Percentiles rank a stretch among this genome's conserved stretches.
Evolutionary conservation across 805 yeast genomes (phyloP).

Genomic region (Lachancea sp.): DNA sequence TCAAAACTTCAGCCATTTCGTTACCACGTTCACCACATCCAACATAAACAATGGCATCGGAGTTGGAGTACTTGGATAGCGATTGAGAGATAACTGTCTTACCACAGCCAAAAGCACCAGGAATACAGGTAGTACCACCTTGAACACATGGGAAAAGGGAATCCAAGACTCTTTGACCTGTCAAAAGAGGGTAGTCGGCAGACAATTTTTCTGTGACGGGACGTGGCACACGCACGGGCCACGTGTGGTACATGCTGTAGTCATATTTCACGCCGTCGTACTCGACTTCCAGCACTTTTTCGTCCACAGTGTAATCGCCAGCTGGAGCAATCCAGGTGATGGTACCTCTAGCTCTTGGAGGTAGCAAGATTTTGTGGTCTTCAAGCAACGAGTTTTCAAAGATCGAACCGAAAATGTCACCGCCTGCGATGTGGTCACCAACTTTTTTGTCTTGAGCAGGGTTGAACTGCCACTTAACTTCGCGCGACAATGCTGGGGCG

Average conservation of each 20-base stretch:
- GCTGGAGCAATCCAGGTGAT: constrained; percentile 80
- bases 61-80: constrained; percentile 92
- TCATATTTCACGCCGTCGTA: constrained; percentile 77
- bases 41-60: constrained; percentile 91
- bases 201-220: constrained; percentile 92
- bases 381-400: constrained; percentile 88
- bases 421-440: constrained; percentile 98
- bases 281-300: constrained; percentile 85
- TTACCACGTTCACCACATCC: constrained; percentile 97
- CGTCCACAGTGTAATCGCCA: constrained; percentile 89
- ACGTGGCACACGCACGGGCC: constrained; percentile 99
- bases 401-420: constrained; percentile 91
- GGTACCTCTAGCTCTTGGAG: constrained; percentile 99
- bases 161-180: constrained; percentile 98
- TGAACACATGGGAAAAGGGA: constrained; percentile 98
- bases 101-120: constrained; percentile 99
- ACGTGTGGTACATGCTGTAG: constrained; percentile 93
- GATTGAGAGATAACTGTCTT: constrained; percentile 98
- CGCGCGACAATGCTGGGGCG: constrained; percentile 89
- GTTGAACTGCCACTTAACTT: constrained; percentile 73
- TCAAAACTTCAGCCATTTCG: constrained; percentile 98
- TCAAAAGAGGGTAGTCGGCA: constrained; percentile 90
- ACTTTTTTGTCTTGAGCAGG: constrained; percentile 60
- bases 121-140: constrained; percentile 99
- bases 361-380: constrained; percentile 90